These are phyloP conservation scores for Groenewaldozyma auringiensis DNA, from an alignment of 1,139 yeast species.

Conservation along the genomic window DNA sequence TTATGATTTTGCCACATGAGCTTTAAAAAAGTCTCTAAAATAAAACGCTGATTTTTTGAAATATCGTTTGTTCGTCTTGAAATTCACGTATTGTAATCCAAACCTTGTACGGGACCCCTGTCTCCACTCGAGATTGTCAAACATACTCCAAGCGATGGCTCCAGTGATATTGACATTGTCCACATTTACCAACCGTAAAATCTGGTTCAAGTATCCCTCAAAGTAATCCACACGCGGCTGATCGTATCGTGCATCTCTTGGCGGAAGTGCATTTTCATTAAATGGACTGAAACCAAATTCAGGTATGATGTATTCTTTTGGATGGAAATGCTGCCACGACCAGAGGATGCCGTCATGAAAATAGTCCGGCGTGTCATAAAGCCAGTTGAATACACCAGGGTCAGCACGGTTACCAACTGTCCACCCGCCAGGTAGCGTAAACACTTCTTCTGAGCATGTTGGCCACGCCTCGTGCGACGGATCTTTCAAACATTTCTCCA, in stretches of 20 bases:
- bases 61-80: conserved; percentile 29
- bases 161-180: conserved; percentile 32
- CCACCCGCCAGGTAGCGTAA: conserved; percentile 28
- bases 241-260: conserved; percentile 30
- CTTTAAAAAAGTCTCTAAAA: conserved; percentile 18
- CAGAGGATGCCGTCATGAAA: conserved; percentile 21
- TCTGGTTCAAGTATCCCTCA: conserved; percentile 28
- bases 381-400: conserved; percentile 20
- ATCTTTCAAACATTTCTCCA: conserved; percentile 23
- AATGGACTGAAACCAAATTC: conserved; percentile 36
- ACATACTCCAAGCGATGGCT: conserved; percentile 34
- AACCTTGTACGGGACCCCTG: conserved; percentile 29
- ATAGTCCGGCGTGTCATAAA: conserved; percentile 19
- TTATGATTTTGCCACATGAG: conserved; percentile 9
- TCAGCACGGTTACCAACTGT: conserved; percentile 29
- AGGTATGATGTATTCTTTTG: conserved; percentile 23
- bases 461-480: conserved; percentile 17
- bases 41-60: conserved; percentile 35
- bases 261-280: conserved; percentile 28
- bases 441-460: conserved; percentile 17
- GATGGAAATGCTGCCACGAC: conserved; percentile 22
- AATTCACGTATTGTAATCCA: conserved; percentile 35
- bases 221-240: conserved; percentile 30
- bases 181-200: conserved; percentile 25
- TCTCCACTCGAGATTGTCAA: conserved; percentile 36